Evolutionary conservation across 2,329 filamentous ascomycete species (phyloP), one percentile per base, ranked within the genome.

Genomic region (Cordyceps sp.): DNA sequence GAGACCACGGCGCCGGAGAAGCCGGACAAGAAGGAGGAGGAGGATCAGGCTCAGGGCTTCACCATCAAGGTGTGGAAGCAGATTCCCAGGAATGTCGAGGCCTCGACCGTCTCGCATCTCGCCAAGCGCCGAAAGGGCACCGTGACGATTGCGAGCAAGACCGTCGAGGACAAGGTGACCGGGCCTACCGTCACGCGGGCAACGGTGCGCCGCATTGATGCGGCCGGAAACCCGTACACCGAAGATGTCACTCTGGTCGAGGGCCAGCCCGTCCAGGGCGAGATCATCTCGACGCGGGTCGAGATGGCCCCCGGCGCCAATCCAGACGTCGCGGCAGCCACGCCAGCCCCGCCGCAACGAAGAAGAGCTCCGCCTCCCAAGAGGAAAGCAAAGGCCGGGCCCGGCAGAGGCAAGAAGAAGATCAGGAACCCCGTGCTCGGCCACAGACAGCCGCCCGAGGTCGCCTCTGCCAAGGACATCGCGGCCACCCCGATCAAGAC

Each of bases 221-320:
- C 78, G 5, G 72, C 73, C 1, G 86, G 86, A 17, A 88, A 88
- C 43, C 68, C 82, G 9, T 83, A 81, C 37, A 76, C 88, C 2
- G 84, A 90, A 51, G 83, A 92, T 45, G 74, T 90, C 7, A 79
- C 83, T 15, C 67, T 93, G 4, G 70, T 74, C 5, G 80, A 88
- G 35, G 85, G 84, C 1, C 80, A 90, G 48, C 61, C 63, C 5
- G 68, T 93, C 1, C 80, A 88, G 39, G 84, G 84, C 35, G 85
- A 93, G 48, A 76, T 93, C 31, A 70, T 83, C 36, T 64, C 69
- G 0, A 72, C 67, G 2, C 64, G 64, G 6, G 57, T 72, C 13
- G 61, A 73, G 23, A 54, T 62, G 0, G 64, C 65, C 3, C 69
- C 72, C 25, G 63, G 64, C 6, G 67, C 66, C 2, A 64, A 68